Conservation (phyloP, 2,329 filamentous ascomycete species). For the Shiraia sp. region DNA sequence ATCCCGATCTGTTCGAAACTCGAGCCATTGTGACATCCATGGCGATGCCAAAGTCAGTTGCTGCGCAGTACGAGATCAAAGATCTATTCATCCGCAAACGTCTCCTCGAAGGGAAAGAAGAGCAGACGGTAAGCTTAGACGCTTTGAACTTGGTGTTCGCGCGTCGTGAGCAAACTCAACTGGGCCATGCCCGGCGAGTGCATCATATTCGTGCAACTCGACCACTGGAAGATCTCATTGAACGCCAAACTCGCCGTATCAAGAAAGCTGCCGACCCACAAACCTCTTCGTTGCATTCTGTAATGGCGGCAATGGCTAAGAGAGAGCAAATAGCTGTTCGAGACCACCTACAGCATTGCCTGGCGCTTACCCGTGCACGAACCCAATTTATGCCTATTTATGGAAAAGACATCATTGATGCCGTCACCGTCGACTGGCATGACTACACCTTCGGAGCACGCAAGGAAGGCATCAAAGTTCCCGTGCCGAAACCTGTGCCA, state of each 20-base stretch:
- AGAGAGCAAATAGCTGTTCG: conserved; percentile 66
- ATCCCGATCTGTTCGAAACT: conserved; percentile 95
- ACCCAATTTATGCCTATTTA: conserved; percentile 82
- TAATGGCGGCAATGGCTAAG: conserved; percentile 70
- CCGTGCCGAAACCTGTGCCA: conserved; percentile 12
- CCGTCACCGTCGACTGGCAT: conserved; percentile 64
- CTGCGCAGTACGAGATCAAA: conserved; percentile 72
- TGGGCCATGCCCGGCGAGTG: conserved; percentile 53
- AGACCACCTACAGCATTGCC: conserved; percentile 77
- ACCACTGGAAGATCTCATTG: conserved; percentile 70
- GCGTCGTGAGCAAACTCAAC: conserved; percentile 63
- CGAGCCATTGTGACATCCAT: conserved; percentile 96
- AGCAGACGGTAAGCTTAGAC: conserved; percentile 69
- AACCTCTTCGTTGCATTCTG: conserved; percentile 69
- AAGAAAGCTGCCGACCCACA: conserved; percentile 54
- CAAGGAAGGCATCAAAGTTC: conserved; percentile 45
- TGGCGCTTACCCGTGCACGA: conserved; percentile 79
- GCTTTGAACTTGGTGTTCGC: conserved; percentile 81
- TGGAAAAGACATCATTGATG: conserved; percentile 75
- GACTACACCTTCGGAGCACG: conserved; percentile 38
- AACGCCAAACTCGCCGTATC: conserved; percentile 65
- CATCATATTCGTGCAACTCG: conserved; percentile 65
- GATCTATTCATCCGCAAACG: conserved; percentile 71
- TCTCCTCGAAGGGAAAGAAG: conserved; percentile 64
- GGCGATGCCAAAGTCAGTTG: conserved; percentile 80